Evolutionary conservation across 805 yeast species (phyloP), one percentile per base, ranked within the genome.

Genomic region (Suhomyces canberraensis): DNA sequence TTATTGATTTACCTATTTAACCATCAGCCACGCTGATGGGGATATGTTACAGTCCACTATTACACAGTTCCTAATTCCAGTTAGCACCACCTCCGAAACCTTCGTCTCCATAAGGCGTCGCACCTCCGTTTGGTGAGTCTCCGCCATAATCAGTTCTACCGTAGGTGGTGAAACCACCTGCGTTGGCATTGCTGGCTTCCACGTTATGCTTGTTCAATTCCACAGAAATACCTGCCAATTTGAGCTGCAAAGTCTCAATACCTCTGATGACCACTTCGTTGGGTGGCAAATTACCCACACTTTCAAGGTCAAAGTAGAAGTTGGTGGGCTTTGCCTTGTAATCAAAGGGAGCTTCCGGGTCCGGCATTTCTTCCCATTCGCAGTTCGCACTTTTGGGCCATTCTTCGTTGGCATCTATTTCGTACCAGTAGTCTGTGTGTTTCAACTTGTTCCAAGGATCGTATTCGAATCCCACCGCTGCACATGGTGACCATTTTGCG

Each of bases 381-480:
- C 95, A 79, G 63, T 93, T 91, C 46, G 77, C 76, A 28, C 87
- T 76, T 45, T 75, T 75, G 25, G 99, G 98, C 99, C 99, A 93
- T 69, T 93, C 99, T 31, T 72, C 76, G 26, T 78, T 87, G 22
- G 86, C 84, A 56, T 80, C 84, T 44, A 81, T 91, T 64, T 93
- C 98, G 59, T 84, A 87, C 99, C 99, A 93, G 56, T 77, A 86
- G 51, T 89, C 96, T 0, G 98, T 93, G 60, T 93, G 98, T 57
- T 85, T 83, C 52, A 93, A 73, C 64, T 91, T 93, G 65, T 93
- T 93, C 95, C 96, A 91, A n/a, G 99, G 98, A 55, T 91, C 98
- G 56, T 91, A 91, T 61, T 91, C 98, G 53, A 91, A 91, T 14
- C 95, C 97, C 37, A 91, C 77, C 16, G 98, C 98, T 0, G 97